Evolutionary conservation across 495 filamentous ascomycete genomes (phyloP).

Genomic region (Penicillium samsonianum): DNA sequence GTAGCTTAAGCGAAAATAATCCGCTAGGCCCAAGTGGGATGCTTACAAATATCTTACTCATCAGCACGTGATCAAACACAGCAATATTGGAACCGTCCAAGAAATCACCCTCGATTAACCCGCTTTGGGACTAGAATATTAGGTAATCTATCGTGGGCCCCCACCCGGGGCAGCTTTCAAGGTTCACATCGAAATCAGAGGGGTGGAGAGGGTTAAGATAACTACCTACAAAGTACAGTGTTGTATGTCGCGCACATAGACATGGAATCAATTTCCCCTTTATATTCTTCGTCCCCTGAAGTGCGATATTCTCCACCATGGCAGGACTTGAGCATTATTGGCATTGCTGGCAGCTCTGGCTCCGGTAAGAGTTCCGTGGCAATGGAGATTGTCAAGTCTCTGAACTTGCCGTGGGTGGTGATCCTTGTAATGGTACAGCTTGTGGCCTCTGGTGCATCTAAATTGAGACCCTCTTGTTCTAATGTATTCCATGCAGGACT

Average conservation of each 20-base stretch:
- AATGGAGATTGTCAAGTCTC: constrained; percentile 80
- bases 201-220: background rate
- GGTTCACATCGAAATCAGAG: constrained; percentile 4
- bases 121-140: background rate
- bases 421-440: constrained; percentile 86
- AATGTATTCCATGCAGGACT: constrained; percentile 63
- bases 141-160: constrained; percentile 11
- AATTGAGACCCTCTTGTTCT: constrained; percentile 20
- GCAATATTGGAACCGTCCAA: background rate
- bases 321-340: constrained; percentile 92
- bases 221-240: constrained; percentile 1
- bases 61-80: background rate
- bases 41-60: background rate
- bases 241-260: constrained; percentile 11
- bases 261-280: constrained; percentile 50
- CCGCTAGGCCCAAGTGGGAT: constrained; percentile 26
- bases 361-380: constrained; percentile 97
- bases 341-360: constrained; percentile 91
- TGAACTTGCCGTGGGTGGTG: constrained; percentile 96
- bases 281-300: constrained; percentile 44
- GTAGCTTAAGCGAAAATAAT: constrained; percentile 16
- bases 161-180: background rate
- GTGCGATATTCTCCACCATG: constrained; percentile 90
- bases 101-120: constrained; percentile 2
- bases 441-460: background rate